Evolutionary conservation across 2,329 filamentous ascomycete genomes (phyloP), one percentile per base, ranked within the genome.

Genomic region (Metarhizium robertsii): DNA sequence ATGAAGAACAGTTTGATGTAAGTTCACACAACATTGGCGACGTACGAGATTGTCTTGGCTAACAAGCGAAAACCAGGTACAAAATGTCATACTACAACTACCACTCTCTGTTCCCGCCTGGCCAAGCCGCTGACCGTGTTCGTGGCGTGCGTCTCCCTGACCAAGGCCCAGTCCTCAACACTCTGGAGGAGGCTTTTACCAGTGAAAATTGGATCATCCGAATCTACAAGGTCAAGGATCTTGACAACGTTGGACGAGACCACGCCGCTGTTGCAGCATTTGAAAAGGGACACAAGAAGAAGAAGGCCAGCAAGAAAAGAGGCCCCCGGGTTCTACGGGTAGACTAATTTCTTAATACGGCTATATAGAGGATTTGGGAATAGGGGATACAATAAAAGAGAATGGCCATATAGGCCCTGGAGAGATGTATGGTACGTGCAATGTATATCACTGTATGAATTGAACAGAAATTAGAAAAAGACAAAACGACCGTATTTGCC

Each of bases 81-180:
- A 99, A 99, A 82, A 96, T 99, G 92, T 96, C 91, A 25, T 99
- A 99, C 81, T 89, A 99, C 83, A 97, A 97, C 80, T 99, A 89
- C 79, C 83, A 92, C 73, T 76, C 81, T 50, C 84, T 99, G 60
- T 99, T 97, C 82, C 92, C 92, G 48, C 80, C 87, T 2, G 94
- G 94, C 59, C 91, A 97, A 74, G 92, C 90, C 40, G 78, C 85
- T 64, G 94, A 99, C 70, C 87, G 94, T 63, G 94, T 99, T 61
- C 91, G 94, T 68, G 85, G 86, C 61, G 81, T 83, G 42, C 83
- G 82, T 58, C 76, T 97, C 53, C 95, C 94, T n/a, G 84, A 90
- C 13, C 80, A 91, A 62, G 87, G 90, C 1, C 94, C 94, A 8
- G 82, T 88, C 58, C 85, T 99, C 57, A 90, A 87, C 73, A 94